A percentile compares a stretch with the other conserved stretches of the same genome.
phyloP scores from a whole-genome alignment of 1,284 basidiomycete genomes.

The Sanguinoderma infundibulare region DNA sequence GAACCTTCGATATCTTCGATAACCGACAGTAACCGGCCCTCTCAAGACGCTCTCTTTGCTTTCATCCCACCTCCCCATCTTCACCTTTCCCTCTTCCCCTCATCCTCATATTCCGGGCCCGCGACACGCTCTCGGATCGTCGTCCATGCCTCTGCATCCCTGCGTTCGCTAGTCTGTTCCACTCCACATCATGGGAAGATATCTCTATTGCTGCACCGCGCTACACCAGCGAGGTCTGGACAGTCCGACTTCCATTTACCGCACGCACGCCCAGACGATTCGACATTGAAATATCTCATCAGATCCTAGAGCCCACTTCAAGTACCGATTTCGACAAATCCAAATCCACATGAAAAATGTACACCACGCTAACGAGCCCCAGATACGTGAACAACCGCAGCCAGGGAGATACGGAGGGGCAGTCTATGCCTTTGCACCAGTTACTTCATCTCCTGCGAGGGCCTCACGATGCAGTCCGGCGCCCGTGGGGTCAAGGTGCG shows the following conservation, averaged over 20 bases:
- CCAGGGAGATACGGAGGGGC: constrained; percentile 84
- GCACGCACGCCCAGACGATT: not conserved
- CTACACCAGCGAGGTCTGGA: not conserved
- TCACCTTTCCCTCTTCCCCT: not conserved
- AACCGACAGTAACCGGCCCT: too few species aligned
- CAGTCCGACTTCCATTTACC: not conserved
- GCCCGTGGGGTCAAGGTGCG: constrained; percentile 52
- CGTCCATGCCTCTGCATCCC: too few species aligned
- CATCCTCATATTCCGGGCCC: too few species aligned
- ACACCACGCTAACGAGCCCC: constrained; percentile 86
- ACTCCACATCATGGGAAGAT: too few species aligned
- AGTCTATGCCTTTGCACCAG: constrained; percentile 83
- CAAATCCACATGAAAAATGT: constrained; percentile 48
- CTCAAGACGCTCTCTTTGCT: constrained; percentile 19
- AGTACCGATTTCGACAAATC: not conserved
- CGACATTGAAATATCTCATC: not conserved
- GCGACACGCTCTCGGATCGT: too few species aligned
- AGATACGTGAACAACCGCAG: constrained; percentile 53
- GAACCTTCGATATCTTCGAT: constrained; percentile 34
- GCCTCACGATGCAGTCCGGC: constrained; percentile 65
- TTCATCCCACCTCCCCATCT: not conserved
- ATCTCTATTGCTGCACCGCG: not conserved
- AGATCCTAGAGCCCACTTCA: not conserved
- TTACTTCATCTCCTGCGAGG: constrained; percentile 89
- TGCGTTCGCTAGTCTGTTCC: too few species aligned